phyloP scores from a whole-genome alignment of 2,329 filamentous ascomycete genomes.

The Aureobasidium sp. region DNA sequence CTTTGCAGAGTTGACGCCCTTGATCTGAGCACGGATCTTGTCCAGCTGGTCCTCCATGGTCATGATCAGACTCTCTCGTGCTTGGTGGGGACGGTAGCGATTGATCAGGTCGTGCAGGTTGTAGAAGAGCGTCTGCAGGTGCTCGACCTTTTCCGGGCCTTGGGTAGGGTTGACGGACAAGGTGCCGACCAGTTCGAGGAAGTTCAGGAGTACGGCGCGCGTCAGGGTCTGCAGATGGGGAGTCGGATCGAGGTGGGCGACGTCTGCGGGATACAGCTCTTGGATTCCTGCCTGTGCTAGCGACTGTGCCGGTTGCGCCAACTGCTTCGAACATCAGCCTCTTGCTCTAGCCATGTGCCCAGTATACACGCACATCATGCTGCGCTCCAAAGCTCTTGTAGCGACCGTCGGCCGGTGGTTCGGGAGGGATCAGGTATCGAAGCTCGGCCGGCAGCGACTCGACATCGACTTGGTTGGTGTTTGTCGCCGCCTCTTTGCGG shows the following conservation, averaged over 20 bases:
- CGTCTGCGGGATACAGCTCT: conserved; percentile 51
- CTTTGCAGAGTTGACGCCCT: conserved; percentile 55
- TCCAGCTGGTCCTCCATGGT: conserved; percentile 82
- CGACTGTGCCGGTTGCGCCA: conserved; percentile 52
- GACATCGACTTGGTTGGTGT: conserved; percentile 21
- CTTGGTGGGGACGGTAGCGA: conserved; percentile 88
- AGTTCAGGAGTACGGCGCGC: conserved; percentile 80
- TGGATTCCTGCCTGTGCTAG: conserved; percentile 63
- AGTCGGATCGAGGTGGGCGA: conserved; percentile 36
- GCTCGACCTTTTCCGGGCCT: conserved; percentile 62
- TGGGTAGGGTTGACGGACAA: conserved; percentile 55
- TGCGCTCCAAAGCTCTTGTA: conserved; percentile 67
- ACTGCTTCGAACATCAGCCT: conserved; percentile 24
- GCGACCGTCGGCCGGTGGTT: conserved; percentile 58
- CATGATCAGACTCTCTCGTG: conserved; percentile 74
- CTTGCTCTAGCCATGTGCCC: conserved; percentile 11
- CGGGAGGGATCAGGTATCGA: conserved; percentile 69
- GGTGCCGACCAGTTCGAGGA: conserved; percentile 71
- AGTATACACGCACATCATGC: conserved; percentile 42
- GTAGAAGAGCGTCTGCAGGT: conserved; percentile 73
- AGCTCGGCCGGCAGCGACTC: conserved; percentile 59
- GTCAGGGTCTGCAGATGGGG: conserved; percentile 59
- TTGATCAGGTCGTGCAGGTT: conserved; percentile 93
- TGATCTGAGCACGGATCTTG: conserved; percentile 62
- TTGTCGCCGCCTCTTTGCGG: conserved; percentile 23